These are phyloP conservation scores for Cichorium intybus DNA, from an alignment of 140 eudicot species.

Conservation along the genomic window DNA sequence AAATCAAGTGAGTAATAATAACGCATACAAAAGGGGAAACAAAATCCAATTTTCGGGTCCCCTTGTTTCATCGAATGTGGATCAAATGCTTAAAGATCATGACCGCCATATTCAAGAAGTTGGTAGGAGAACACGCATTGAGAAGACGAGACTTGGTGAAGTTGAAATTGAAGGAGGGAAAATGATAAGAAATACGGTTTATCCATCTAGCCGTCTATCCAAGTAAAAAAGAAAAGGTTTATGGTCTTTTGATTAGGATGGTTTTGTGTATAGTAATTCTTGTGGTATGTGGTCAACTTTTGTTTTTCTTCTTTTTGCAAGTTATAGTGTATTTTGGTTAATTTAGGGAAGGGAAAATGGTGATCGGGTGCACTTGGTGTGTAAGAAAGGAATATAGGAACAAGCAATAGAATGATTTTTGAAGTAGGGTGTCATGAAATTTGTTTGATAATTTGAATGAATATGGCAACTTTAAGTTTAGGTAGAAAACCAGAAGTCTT, in stretches of 20 bases:
- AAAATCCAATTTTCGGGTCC: constrained; percentile 85
- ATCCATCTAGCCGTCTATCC: constrained; percentile 11
- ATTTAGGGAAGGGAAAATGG: background rate
- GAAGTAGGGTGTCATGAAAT: constrained; percentile 1
- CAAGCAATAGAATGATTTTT: constrained; percentile 7
- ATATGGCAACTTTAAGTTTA: no score
- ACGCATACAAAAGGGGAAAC: constrained; percentile 43
- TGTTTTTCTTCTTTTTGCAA: background rate
- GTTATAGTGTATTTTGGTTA: background rate
- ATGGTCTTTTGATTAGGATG: background rate
- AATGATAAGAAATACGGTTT: constrained; percentile 26
- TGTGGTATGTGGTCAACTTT: background rate
- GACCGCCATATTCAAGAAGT: constrained; percentile 84
- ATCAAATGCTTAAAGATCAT: constrained; percentile 84
- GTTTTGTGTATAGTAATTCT: constrained; percentile 20
- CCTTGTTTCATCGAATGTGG: constrained; percentile 61
- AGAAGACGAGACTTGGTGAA: constrained; percentile 43
- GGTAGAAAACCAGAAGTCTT: no score
- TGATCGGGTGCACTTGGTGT: background rate
- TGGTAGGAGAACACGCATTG: constrained; percentile 63
- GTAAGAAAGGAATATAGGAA: constrained; percentile 18
- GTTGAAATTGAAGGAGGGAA: constrained; percentile 5
- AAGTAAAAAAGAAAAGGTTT: background rate
- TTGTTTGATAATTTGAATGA: no score
- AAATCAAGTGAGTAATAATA: constrained; percentile 34